Percentiles rank a stretch among this genome's conserved stretches.
Evolutionary conservation across 768 basidiomycete genomes (phyloP).

Genomic region (Plicaturopsis crispa): DNA sequence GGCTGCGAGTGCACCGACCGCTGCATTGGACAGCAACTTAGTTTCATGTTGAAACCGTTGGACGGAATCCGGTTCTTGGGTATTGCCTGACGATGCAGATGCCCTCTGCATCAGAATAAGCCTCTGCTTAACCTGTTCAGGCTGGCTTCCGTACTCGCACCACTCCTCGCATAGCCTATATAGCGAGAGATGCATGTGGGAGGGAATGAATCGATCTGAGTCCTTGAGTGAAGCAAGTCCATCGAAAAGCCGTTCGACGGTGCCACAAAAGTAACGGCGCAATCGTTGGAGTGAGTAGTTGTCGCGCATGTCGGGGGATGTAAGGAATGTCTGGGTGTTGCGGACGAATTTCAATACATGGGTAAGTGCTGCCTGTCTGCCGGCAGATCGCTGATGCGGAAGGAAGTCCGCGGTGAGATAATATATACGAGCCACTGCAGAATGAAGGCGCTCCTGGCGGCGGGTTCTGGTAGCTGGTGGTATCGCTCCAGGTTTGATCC

Average conservation of each 20-base stretch:
- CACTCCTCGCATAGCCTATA: constrained; percentile 89
- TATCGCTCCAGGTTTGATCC: constrained; percentile 34
- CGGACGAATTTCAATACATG: constrained; percentile 84
- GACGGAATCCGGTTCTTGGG: constrained; percentile 42
- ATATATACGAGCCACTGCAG: constrained; percentile 85
- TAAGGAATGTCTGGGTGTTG: constrained; percentile 74
- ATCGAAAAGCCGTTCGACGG: constrained; percentile 81
- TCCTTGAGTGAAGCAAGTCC: constrained; percentile 62
- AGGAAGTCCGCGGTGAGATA: constrained; percentile 75
- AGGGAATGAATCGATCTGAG: constrained; percentile 69
- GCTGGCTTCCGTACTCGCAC: constrained; percentile 79
- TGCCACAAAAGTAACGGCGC: constrained; percentile 86
- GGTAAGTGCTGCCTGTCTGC: constrained; percentile 64
- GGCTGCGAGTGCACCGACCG: constrained; percentile 82
- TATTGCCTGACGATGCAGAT: constrained; percentile 45
- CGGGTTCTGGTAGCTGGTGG: constrained; percentile 43
- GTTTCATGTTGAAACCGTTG: constrained; percentile 69
- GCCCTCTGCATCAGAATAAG: constrained; percentile 65
- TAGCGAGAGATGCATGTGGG: constrained; percentile 67
- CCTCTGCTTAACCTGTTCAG: constrained; percentile 65
- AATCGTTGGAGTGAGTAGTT: constrained; percentile 73
- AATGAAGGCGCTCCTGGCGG: constrained; percentile 72
- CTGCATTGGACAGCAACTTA: constrained; percentile 65
- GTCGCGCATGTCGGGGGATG: constrained; percentile 62
- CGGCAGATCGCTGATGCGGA: constrained; percentile 60